A percentile compares a stretch with the other conserved stretches of the same genome.
These are phyloP conservation scores for Plasmopara viticola DNA, from an alignment of 352 stramenopile species.

Conservation along the genomic window DNA sequence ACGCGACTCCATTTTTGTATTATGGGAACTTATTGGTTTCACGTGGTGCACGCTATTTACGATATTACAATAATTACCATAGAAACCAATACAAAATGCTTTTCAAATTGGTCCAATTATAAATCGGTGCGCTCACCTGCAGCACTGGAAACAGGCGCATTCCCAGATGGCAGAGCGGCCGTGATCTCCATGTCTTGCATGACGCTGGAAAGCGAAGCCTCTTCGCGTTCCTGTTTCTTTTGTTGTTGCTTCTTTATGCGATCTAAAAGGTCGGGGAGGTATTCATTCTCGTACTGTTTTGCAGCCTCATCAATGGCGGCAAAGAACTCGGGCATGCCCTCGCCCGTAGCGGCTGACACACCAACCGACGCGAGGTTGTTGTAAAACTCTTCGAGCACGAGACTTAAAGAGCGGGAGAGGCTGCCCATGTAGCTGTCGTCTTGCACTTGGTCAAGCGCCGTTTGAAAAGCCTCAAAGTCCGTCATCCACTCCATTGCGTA, in stretches of 20 bases:
- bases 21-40: constrained; percentile 7
- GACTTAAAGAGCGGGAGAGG: constrained; percentile 86
- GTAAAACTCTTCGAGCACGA: constrained; percentile 91
- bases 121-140: constrained; percentile 53
- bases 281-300: constrained; percentile 85
- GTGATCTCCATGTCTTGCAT: constrained; percentile 83
- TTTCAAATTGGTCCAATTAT: constrained; percentile 25
- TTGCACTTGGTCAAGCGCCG: constrained; percentile 88
- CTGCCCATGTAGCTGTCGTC: constrained; percentile 91
- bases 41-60: constrained; percentile 7
- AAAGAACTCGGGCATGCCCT: constrained; percentile 94
- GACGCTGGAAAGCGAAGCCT: constrained; percentile 53
- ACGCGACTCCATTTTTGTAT: constrained; percentile 16
- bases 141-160: not conserved
- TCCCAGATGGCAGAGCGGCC: constrained; percentile 10
- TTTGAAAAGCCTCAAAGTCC: constrained; percentile 98
- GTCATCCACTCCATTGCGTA: constrained; percentile 98
- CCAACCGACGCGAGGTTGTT: constrained; percentile 90
- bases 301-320: constrained; percentile 80
- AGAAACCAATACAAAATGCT: too few relatives aligned
- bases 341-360: constrained; percentile 93
- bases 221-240: constrained; percentile 39
- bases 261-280: constrained; percentile 66
- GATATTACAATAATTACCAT: too few relatives aligned
- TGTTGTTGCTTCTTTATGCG: constrained; percentile 58